Conservation (phyloP, 192 early-diverging fungal genomes). For the Phlyctochytrium planicorne region DNA sequence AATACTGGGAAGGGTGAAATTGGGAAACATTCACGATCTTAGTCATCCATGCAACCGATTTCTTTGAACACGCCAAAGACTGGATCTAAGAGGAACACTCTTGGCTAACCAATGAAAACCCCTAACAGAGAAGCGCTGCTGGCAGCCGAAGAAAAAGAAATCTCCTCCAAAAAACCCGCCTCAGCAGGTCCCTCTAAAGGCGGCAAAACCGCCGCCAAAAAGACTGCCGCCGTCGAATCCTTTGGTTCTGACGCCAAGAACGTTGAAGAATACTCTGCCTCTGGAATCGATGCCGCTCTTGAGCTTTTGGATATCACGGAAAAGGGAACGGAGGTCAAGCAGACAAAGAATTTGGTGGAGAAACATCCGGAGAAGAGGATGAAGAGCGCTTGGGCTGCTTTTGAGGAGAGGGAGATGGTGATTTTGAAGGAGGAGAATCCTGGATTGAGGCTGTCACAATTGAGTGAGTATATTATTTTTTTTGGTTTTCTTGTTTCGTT, state of each 20-base stretch:
- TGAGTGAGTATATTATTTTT: slow-evolving; percentile 17
- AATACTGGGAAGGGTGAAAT: not conserved
- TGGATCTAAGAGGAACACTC: not conserved
- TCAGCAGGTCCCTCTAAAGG: slow-evolving; percentile 3
- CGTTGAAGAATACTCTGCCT: slow-evolving; percentile 72
- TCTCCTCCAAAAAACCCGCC: slow-evolving; percentile 23
- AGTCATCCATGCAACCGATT: not conserved
- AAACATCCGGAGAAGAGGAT: slow-evolving; percentile 85
- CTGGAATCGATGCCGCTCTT: slow-evolving; percentile 84
- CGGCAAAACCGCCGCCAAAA: slow-evolving; percentile 57
- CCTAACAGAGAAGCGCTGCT: slow-evolving; percentile 38
- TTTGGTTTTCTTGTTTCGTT: too few species aligned
- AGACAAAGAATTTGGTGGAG: slow-evolving; percentile 57
- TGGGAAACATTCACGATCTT: not conserved
- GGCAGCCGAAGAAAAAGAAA: slow-evolving; percentile 37
- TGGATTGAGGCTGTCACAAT: slow-evolving; percentile 64
- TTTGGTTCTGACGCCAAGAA: slow-evolving; percentile 16
- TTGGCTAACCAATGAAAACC: not conserved
- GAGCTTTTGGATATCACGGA: slow-evolving; percentile 62
- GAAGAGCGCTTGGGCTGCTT: slow-evolving; percentile 50
- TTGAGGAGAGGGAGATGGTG: slow-evolving; percentile 69
- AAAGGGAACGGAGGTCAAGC: slow-evolving; percentile 14
- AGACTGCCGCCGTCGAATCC: slow-evolving; percentile 46
- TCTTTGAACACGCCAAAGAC: not conserved
- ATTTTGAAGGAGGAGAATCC: slow-evolving; percentile 78